A percentile compares a stretch with the other conserved stretches of the same genome.
These are phyloP conservation scores for Thuidium tamariscinum DNA, from an alignment of 225 moss, liverwort and hornwort genomes.

Conservation along the genomic window DNA sequence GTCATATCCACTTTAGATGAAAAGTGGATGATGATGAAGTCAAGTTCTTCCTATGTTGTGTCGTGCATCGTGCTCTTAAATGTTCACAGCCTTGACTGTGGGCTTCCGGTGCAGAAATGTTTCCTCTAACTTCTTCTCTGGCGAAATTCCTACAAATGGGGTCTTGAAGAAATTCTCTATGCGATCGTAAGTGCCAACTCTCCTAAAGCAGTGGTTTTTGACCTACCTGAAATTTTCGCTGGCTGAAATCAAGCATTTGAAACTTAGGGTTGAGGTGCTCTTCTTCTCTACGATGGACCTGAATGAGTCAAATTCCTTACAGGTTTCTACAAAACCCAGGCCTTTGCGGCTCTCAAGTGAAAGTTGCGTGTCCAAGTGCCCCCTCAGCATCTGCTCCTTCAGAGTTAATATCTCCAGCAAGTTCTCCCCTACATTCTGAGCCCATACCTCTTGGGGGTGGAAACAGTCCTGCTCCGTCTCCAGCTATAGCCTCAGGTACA, in stretches of 20 bases:
- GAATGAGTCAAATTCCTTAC: constrained; percentile 3
- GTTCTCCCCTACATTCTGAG: constrained; percentile 26
- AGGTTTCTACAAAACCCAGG: constrained; percentile 69
- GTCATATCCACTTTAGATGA: background rate
- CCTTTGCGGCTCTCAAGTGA: constrained; percentile 76
- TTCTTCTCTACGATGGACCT: background rate
- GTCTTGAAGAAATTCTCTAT: constrained; percentile 32
- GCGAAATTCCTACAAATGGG: constrained; percentile 61
- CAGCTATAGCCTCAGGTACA: constrained; percentile 20
- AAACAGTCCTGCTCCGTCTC: constrained; percentile 28
- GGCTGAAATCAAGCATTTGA: background rate
- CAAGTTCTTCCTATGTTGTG: background rate
- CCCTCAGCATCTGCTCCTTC: constrained; percentile 10
- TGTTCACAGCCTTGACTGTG: background rate
- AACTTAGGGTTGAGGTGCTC: background rate
- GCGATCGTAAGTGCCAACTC: constrained; percentile 43
- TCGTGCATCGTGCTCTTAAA: background rate
- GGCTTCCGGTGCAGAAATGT: constrained; percentile 46
- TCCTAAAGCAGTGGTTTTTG: background rate
- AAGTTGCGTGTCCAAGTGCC: constrained; percentile 17
- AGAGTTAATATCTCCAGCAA: background rate
- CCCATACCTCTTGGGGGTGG: constrained; percentile 15
- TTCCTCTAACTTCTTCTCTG: constrained; percentile 57
- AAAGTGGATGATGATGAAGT: background rate
- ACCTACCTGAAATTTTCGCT: background rate